Conservation (phyloP, 2,329 filamentous ascomycete species). For the Paraconiothyrium sp. region DNA sequence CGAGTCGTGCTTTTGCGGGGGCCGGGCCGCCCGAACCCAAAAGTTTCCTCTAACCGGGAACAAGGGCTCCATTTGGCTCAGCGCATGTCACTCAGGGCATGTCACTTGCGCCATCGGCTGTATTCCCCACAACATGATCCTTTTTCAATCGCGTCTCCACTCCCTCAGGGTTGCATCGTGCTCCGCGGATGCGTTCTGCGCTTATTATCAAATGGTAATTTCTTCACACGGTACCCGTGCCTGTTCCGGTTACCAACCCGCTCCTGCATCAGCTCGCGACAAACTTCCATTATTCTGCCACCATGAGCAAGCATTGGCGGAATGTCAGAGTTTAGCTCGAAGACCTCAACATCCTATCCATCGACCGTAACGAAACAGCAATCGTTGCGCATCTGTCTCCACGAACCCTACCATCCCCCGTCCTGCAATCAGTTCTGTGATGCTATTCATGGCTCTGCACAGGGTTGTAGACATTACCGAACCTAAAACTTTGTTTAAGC, state of each 20-base stretch:
- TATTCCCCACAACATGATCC: neutral
- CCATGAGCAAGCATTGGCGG: neutral
- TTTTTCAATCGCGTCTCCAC: neutral
- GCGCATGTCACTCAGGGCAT: neutral
- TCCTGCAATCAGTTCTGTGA: conserved; percentile 2
- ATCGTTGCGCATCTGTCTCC: neutral
- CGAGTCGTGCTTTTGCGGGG: conserved; percentile 5
- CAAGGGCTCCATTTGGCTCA: neutral
- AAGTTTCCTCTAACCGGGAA: neutral
- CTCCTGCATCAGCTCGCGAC: neutral
- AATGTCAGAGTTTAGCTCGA: neutral
- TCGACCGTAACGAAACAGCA: neutral
- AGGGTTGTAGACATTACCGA: neutral
- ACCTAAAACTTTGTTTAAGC: neutral
- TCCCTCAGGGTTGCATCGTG: neutral
- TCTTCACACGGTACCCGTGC: neutral
- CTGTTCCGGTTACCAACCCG: neutral
- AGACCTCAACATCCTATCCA: neutral
- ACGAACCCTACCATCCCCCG: neutral
- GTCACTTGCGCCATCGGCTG: conserved; percentile 4
- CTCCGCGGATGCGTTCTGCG: neutral
- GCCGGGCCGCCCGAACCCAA: neutral
- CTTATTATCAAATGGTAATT: neutral
- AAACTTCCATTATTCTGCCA: neutral
- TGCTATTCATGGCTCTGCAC: neutral